phyloP scores from a whole-genome alignment of 768 basidiomycete species.

The Chiua virens region DNA sequence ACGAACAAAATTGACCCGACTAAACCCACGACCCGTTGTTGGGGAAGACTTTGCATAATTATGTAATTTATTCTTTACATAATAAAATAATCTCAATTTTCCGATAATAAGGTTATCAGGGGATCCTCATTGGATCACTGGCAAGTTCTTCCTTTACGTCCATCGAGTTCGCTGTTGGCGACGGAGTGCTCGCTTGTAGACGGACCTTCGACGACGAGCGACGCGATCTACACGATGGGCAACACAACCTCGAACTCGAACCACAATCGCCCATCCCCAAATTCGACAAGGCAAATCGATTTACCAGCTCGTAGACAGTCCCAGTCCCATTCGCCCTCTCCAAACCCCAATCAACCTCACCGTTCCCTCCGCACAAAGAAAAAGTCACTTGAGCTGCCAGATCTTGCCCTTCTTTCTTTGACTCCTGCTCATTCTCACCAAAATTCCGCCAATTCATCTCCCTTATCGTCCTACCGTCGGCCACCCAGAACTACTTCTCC shows the following conservation, averaged over 20 bases:
- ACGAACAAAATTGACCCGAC: too few species aligned
- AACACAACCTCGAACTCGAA: slow-evolving; percentile 33
- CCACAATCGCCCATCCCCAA: slow-evolving; percentile 28
- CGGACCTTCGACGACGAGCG: slow-evolving; percentile 13
- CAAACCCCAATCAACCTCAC: slow-evolving; percentile 47
- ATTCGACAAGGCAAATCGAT: slow-evolving; percentile 27
- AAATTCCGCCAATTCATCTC: slow-evolving; percentile 39
- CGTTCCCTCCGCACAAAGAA: slow-evolving; percentile 66
- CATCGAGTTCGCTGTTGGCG: slow-evolving; percentile 24
- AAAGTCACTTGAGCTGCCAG: slow-evolving; percentile 73
- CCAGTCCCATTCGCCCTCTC: slow-evolving; percentile 38
- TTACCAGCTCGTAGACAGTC: slow-evolving; percentile 13
- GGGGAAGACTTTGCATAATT: not conserved
- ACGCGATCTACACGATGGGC: slow-evolving; percentile 31
- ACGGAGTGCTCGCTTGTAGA: slow-evolving; percentile 16
- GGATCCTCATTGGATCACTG: slow-evolving; percentile 30
- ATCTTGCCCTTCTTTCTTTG: slow-evolving; percentile 56
- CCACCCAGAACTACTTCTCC: slow-evolving; percentile 45
- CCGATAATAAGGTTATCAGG: slow-evolving; percentile 22
- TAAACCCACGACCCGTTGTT: too few species aligned
- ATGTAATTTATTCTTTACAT: slow-evolving; percentile 13
- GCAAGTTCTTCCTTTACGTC: slow-evolving; percentile 33
- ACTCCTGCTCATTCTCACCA: slow-evolving; percentile 41
- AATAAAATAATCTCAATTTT: slow-evolving; percentile 5
- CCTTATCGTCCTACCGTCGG: slow-evolving; percentile 42